Evolutionary conservation across 495 filamentous ascomycete genomes (phyloP), one percentile per base, ranked within the genome.

Genomic region (Neurospora intermedia): DNA sequence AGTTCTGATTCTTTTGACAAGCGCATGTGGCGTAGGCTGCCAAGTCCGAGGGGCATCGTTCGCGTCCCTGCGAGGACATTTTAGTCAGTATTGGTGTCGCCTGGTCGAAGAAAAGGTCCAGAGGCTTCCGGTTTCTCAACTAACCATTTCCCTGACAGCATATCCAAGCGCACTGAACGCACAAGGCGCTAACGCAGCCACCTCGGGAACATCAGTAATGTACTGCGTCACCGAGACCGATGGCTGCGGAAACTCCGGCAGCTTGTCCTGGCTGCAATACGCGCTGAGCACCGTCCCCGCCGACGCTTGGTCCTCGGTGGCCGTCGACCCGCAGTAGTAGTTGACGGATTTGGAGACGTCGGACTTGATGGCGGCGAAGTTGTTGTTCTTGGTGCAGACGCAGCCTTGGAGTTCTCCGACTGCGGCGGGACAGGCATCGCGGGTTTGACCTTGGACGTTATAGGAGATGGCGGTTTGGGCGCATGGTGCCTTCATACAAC

Each of bases 341-440:
- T 76, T 80, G 35, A 87, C 75, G 4, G 79, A 82, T 0, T 73
- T 69, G 0, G 84, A 83, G 13, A 87, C 78, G 10, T 45, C 75
- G 6, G 78, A 76, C 38, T 78, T 76, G 70, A 87, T 79, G 9
- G 81, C 81, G 9, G 76, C 79, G n/a, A 81, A 79, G 76, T 84
- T 84, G 59, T 81, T 78, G 76, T 85, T 82, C 73, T 87, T 84
- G 69, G 84, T 84, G 77, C 86, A 87, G 40, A 85, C 79, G 45
- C 86, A 87, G 10, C 79, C 82, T 75, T 85, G 83, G 1, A 87
- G 80, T 11, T 80, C 81, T 2, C 81, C 78, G 10, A 79, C 80
- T 23, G 72, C 78, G 15, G 81, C 71, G 15, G 84, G 84, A 54
- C 86, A 87, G 43, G 77, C 74, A 40, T 79, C 70, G 43, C 77